Evolutionary conservation across 345 rosid genomes (phyloP).

Genomic region (Triadica sebifera): DNA sequence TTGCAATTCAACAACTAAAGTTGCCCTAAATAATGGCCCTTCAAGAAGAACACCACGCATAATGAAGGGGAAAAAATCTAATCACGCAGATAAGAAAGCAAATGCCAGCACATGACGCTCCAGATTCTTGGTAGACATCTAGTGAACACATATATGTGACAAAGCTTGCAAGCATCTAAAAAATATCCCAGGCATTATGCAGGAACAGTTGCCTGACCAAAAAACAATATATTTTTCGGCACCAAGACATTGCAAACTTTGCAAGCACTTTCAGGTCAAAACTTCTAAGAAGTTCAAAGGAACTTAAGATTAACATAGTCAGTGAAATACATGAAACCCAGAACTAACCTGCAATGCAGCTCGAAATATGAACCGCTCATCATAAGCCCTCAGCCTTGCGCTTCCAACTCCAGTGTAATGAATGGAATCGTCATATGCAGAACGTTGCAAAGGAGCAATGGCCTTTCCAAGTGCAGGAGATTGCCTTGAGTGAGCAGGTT

Average conservation of each 20-base stretch:
- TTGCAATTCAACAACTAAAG: not conserved
- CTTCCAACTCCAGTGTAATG: constrained; percentile 40
- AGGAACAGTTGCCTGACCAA: not conserved
- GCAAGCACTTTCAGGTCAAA: not conserved
- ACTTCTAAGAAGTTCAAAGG: not conserved
- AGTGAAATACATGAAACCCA: not conserved
- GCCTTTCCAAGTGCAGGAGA: constrained; percentile 31
- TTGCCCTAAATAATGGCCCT: not conserved
- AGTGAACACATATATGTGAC: not conserved
- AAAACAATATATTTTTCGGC: not conserved
- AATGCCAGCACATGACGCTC: not conserved
- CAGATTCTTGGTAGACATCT: not conserved
- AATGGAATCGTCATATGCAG: constrained; percentile 27
- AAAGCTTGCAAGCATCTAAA: not conserved
- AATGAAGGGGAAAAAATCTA: not conserved
- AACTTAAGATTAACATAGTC: not conserved
- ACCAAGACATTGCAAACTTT: not conserved
- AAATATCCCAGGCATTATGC: not conserved
- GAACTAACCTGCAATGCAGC: constrained; percentile 80
- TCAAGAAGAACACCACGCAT: not conserved
- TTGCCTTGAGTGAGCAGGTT: constrained; percentile 41
- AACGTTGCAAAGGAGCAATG: constrained; percentile 25
- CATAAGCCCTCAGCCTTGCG: constrained; percentile 40
- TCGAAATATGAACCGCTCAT: constrained; percentile 54
- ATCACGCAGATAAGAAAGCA: not conserved